Evolutionary conservation across 768 basidiomycete species (phyloP).

Genomic region (Lactarius trivialis): DNA sequence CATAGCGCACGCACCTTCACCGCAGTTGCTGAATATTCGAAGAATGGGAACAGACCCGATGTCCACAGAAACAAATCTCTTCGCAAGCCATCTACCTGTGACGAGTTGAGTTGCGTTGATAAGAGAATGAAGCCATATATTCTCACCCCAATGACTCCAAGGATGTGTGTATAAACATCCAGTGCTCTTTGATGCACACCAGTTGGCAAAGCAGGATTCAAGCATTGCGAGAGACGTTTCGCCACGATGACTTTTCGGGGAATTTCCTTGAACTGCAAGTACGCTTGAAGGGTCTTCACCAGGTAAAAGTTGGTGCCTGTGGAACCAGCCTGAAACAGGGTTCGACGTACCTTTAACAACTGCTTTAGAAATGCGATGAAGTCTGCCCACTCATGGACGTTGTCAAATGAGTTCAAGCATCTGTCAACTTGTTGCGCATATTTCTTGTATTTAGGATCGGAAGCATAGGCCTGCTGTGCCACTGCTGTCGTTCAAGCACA

Average conservation of each 20-base stretch:
- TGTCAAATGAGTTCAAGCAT: conserved; percentile 88
- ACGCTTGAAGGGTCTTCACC: conserved; percentile 80
- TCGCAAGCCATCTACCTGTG: conserved; percentile 76
- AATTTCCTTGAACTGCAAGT: conserved; percentile 93
- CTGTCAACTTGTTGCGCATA: conserved; percentile 89
- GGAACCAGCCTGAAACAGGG: neutral
- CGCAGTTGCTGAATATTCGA: conserved; percentile 98
- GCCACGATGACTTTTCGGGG: conserved; percentile 91
- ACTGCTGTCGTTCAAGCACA: conserved; percentile 33
- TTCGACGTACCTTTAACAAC: conserved; percentile 66
- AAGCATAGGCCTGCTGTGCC: conserved; percentile 50
- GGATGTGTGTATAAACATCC: conserved; percentile 90
- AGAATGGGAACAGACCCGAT: conserved; percentile 95
- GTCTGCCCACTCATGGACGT: conserved; percentile 98
- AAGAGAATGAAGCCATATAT: neutral
- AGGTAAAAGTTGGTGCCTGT: neutral
- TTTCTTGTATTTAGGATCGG: conserved; percentile 93
- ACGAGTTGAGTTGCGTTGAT: neutral
- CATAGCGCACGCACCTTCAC: conserved; percentile 64
- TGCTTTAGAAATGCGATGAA: conserved; percentile 97
- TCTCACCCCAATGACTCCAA: conserved; percentile 84
- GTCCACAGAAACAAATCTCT: conserved; percentile 91
- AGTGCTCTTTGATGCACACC: conserved; percentile 96
- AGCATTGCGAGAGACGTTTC: conserved; percentile 90
- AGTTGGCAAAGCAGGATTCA: conserved; percentile 95